These are phyloP conservation scores for Phanerochaete carnosa DNA, from an alignment of 768 basidiomycete genomes.

Conservation along the genomic window DNA sequence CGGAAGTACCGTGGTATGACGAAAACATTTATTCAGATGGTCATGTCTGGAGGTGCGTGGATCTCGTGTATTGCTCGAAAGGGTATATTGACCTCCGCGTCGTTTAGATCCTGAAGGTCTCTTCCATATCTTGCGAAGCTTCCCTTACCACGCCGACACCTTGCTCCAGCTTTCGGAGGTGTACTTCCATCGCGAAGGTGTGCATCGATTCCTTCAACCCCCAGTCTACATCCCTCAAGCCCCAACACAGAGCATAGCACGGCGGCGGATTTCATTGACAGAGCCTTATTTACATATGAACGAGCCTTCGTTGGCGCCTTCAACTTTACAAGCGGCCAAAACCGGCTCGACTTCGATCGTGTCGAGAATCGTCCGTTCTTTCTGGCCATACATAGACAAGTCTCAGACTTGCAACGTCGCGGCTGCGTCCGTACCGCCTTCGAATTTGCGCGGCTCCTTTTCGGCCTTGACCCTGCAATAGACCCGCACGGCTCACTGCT, in stretches of 20 bases:
- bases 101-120: slow-evolving; percentile 72
- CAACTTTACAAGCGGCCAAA: slow-evolving; percentile 76
- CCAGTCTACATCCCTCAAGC: not conserved
- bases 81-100: not conserved
- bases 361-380: slow-evolving; percentile 95
- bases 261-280: slow-evolving; percentile 85
- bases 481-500: slow-evolving; percentile 87
- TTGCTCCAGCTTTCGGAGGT: slow-evolving; percentile 84
- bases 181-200: slow-evolving; percentile 84
- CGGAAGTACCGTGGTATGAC: slow-evolving; percentile 82
- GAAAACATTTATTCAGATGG: slow-evolving; percentile 74
- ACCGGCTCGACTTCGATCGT: slow-evolving; percentile 83
- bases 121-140: slow-evolving; percentile 66
- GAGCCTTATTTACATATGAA: slow-evolving; percentile 93
- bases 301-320: slow-evolving; percentile 85
- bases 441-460: slow-evolving; percentile 85
- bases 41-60: slow-evolving; percentile 73
- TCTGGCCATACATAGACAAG: slow-evolving; percentile 80
- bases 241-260: slow-evolving; percentile 63
- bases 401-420: slow-evolving; percentile 80
- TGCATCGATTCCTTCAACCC: slow-evolving; percentile 7
- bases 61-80: not conserved
- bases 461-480: slow-evolving; percentile 78
- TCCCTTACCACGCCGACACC: slow-evolving; percentile 93
- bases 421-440: slow-evolving; percentile 89